phyloP scores from a whole-genome alignment of 345 rosid genomes.

The Balakata baccata region DNA sequence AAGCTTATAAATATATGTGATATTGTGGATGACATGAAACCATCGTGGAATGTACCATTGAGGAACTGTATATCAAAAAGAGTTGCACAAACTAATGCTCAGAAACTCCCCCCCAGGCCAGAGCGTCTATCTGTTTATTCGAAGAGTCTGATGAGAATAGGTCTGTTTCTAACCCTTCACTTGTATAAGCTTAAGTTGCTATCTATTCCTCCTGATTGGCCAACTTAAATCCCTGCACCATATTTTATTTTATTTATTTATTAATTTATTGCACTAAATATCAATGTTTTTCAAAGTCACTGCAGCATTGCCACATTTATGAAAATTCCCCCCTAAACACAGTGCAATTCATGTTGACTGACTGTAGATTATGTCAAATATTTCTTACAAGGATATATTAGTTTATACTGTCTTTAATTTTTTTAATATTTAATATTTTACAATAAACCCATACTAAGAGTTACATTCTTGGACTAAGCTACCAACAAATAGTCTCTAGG shows the following conservation, averaged over 20 bases:
- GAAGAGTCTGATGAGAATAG: constrained; percentile 48
- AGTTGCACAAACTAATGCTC: constrained; percentile 27
- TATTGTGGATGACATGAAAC: constrained; percentile 44
- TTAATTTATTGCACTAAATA: no score
- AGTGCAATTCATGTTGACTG: not conserved
- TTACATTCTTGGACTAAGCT: not conserved
- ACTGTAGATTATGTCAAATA: not conserved
- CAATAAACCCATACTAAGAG: not conserved
- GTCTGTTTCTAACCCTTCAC: constrained; percentile 35
- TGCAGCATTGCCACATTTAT: no score
- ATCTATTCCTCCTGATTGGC: not conserved
- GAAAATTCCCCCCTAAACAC: not conserved
- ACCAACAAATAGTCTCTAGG: not conserved
- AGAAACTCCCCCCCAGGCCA: constrained; percentile 58
- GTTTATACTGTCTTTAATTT: not conserved
- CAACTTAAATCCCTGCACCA: not conserved
- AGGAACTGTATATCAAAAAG: constrained; percentile 53
- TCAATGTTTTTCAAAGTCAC: no score
- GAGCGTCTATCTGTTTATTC: constrained; percentile 67
- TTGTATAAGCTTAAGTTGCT: constrained; percentile 1
- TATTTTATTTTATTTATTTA: no score
- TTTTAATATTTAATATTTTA: not conserved
- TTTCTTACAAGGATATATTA: not conserved
- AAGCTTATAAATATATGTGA: constrained; percentile 64
- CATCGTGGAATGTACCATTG: constrained; percentile 80